Evolutionary conservation across 306 rosid species (phyloP), one percentile per base, ranked within the genome.

Genomic region (Glycine latifolia): DNA sequence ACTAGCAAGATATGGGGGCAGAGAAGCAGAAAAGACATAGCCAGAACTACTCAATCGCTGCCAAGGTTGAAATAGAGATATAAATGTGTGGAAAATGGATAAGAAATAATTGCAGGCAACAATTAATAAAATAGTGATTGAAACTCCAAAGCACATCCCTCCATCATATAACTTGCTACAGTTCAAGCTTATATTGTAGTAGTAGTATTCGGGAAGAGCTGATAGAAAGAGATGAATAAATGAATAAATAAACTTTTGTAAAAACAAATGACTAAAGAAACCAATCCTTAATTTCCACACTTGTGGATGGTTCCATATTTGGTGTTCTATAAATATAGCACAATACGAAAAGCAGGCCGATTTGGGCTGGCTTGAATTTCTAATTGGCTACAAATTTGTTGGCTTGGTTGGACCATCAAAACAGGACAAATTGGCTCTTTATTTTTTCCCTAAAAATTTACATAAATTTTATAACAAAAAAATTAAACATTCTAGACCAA

Each of bases 261-360:
- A 26, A 26, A 26, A 26, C 0, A 26, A 26, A 26, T 26, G 31
- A 26, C 31, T 26, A 26, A 26, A 26, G 31, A 26, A 26, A 26
- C 31, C 31, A 54, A 14, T 54, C 17, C 17, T 5, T 54, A n/a
- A 14, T 54, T 54, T 54, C 20, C 59, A 54, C 59, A 13, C 20
- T 54, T 54, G 20, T 4, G 20, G 59, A 49, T 49, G 54, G 54
- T 79, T 74, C 71, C 93, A 35, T 35, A 94, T 97, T 82, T 94
- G 98, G 88, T 94, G 98, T 80, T 94, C 97, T 74, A 93, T 89
- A 77, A 94, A 95, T 80, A 94, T 86, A 56, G 97, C 86, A 81
- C 87, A 26, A 26, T 26, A 2, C 2, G 31, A 26, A 26, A 26
- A 26, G 31, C 31, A 26, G 31, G 31, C 31, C 31, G 31, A 26